A percentile compares a stretch with the other conserved stretches of the same genome.
Evolutionary conservation across 371 early-diverging fungal species (phyloP).

Genomic region (Mucor plumbeus): DNA sequence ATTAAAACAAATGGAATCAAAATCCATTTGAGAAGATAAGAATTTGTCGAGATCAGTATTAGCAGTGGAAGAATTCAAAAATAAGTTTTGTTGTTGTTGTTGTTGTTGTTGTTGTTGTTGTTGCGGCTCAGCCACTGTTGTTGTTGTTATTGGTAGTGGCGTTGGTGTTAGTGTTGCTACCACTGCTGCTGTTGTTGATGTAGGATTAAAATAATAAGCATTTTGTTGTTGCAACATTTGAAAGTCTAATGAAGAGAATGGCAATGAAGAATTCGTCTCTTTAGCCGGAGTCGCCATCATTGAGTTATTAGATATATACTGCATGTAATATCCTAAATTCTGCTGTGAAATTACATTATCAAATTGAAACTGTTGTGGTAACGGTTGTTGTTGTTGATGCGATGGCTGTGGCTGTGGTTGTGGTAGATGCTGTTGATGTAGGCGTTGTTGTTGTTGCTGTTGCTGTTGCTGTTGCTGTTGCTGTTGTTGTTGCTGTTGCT

Average conservation of each 20-base stretch:
- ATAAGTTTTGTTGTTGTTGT: background rate
- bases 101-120: no score
- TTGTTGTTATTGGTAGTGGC: background rate
- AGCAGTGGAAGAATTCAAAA: background rate
- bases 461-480: background rate
- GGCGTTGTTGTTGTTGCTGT: background rate
- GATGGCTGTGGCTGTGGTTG: background rate
- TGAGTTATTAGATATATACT: background rate
- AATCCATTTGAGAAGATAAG: slow-evolving; percentile 3
- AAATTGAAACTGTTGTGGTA: background rate
- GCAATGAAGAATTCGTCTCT: background rate
- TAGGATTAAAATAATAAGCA: background rate
- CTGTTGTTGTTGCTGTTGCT: background rate
- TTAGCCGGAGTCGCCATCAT: background rate
- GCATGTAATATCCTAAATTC: background rate
- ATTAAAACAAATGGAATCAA: background rate
- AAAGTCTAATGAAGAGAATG: background rate
- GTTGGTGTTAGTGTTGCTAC: background rate
- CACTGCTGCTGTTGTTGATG: background rate
- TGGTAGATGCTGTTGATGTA: background rate
- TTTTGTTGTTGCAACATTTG: slow-evolving; percentile 1
- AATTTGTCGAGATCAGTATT: slow-evolving; percentile 5
- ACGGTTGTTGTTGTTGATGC: background rate
- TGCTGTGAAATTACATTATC: background rate
- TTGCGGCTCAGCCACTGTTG: background rate